phyloP scores from a whole-genome alignment of 2,329 filamentous ascomycete genomes.

The Talaromyces sp. region DNA sequence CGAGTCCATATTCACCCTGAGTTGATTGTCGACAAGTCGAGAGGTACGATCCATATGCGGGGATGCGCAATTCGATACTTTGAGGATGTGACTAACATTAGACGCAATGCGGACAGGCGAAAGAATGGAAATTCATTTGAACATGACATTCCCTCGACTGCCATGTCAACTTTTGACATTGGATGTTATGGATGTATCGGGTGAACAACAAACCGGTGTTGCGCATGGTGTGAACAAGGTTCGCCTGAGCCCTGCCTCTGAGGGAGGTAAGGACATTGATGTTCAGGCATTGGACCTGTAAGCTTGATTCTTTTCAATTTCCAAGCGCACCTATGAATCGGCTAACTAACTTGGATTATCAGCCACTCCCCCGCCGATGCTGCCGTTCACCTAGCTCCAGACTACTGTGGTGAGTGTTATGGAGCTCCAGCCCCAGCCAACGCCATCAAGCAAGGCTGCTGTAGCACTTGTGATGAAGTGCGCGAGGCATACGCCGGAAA shows the following conservation, averaged over 20 bases:
- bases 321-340: neutral
- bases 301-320: constrained; percentile 33
- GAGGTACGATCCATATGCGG: constrained; percentile 61
- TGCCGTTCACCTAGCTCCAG: constrained; percentile 78
- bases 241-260: constrained; percentile 69
- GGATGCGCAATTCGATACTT: neutral
- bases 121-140: constrained; percentile 98
- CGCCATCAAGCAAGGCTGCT: constrained; percentile 82
- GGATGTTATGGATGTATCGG: constrained; percentile 98
- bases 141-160: constrained; percentile 90
- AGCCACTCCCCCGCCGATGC: constrained; percentile 70
- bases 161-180: constrained; percentile 95
- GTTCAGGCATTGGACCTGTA: constrained; percentile 68
- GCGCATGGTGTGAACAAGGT: constrained; percentile 92
- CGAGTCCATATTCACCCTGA: constrained; percentile 85
- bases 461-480: constrained; percentile 96
- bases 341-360: neutral
- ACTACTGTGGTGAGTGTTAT: constrained; percentile 93
- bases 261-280: constrained; percentile 78
- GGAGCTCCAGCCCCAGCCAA: constrained; percentile 74
- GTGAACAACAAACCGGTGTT: constrained; percentile 93
- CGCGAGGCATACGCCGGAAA: constrained; percentile 87
- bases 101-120: constrained; percentile 63
- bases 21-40: constrained; percentile 91
- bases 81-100: constrained; percentile 16